Evolutionary conservation across 495 filamentous ascomycete species (phyloP).

Genomic region (Thozetella sp.): DNA sequence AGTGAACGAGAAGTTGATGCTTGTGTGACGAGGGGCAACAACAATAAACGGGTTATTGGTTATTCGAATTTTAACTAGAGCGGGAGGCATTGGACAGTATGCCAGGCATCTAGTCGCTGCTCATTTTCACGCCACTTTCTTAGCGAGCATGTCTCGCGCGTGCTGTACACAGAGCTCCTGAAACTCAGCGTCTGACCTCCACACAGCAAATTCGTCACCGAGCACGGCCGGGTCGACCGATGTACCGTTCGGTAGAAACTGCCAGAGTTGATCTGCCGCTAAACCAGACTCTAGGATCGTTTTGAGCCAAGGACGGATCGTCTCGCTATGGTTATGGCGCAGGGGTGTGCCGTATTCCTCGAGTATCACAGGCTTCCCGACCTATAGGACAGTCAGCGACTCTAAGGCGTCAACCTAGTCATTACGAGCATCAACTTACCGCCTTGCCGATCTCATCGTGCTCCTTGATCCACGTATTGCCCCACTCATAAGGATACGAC

Average conservation of each 20-base stretch:
- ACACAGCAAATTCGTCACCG: not conserved
- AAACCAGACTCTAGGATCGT: not conserved
- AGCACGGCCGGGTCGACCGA: not conserved
- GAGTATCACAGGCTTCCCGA: conserved; percentile 56
- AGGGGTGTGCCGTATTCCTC: conserved; percentile 47
- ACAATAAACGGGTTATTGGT: too few relatives aligned
- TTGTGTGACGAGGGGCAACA: too few relatives aligned
- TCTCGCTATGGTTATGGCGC: not conserved
- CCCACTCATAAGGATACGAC: conserved; percentile 28
- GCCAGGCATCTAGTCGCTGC: too few relatives aligned
- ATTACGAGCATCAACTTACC: conserved; percentile 17
- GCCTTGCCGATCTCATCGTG: conserved; percentile 48
- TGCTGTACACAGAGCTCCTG: not conserved
- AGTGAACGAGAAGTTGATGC: too few relatives aligned
- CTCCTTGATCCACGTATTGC: conserved; percentile 54
- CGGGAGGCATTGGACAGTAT: too few relatives aligned
- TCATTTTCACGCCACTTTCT: too few relatives aligned
- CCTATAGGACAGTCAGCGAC: not conserved
- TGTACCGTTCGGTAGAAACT: not conserved
- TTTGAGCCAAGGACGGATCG: not conserved
- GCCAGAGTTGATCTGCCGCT: not conserved
- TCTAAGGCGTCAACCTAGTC: too few relatives aligned
- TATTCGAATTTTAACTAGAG: too few relatives aligned
- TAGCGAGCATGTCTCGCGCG: conserved; percentile 1
- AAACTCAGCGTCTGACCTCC: not conserved